Base-by-base conservation (phyloP, 495 filamentous ascomycete genomes). In the Hypomontagnella monticulosa region DNA sequence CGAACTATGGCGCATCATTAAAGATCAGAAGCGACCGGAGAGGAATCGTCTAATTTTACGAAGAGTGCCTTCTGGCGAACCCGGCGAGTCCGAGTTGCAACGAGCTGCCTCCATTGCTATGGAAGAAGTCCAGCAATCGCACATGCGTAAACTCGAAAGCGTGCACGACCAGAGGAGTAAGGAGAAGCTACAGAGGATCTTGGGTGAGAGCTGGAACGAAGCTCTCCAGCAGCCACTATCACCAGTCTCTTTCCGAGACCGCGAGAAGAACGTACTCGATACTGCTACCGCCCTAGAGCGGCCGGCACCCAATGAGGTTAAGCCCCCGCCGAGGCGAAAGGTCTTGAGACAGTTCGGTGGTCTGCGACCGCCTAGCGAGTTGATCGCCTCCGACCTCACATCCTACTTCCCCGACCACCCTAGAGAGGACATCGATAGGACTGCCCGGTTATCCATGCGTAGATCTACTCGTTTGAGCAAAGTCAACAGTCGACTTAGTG, bases 391-490 rank as follows among this genome's bases (percentile, higher is more conserved):
- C 23, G 95, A 99, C 73, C 83, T 98, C 38, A 91, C 90, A 10
- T 93, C 93, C 5, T 99, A 97, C 79, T 99, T 99, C 84, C 95
- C 95, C 1, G 93, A 96, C 67, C 93, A 97, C 71, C 88, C 92
- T 36, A 87, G 90, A 50, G 92, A 97, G 72, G 91, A 93, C 57
- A 96, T 99, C 61, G 96, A 97, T 70, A 86, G 92, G 69, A 97
- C 95, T 0, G 92, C 97, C 64, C 89, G 93, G 37, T 86, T 96
- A 78, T 96, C 93, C 1, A 88, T 97, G 67, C 85, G 95, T 42
- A 86, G 95, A 72, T 98, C 95, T 38, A 89, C 88, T 40, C 88
- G 95, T 41, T 82, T 97, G 36, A 98, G 96, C 77, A 90, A 89
- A 69, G 92, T 96, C 41, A 91, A 94, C 60, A 95, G 90, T 74